Conservation (phyloP, 495 filamentous ascomycete genomes). For the Acidomyces sp. region DNA sequence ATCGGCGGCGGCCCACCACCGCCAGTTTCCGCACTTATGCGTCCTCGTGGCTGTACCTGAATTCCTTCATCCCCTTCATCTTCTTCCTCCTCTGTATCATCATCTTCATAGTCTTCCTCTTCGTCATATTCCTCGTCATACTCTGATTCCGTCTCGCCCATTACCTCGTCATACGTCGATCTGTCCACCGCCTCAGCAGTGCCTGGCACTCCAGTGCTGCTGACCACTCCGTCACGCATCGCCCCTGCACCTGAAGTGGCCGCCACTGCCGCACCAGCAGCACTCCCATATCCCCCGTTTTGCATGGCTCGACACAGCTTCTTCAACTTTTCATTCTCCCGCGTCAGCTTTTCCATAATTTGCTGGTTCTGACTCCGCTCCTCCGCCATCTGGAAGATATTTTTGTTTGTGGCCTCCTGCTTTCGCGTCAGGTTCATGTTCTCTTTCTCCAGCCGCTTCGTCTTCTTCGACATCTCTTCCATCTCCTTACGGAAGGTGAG, state of each 20-base stretch:
- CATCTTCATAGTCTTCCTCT: conserved; percentile 47
- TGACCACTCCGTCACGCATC: conserved; percentile 27
- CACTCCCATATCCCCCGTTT: conserved; percentile 60
- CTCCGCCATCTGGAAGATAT: conserved; percentile 96
- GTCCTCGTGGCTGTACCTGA: conserved; percentile 23
- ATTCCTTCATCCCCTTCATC: conserved; percentile 35
- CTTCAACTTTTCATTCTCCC: conserved; percentile 85
- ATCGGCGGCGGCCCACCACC: conserved; percentile 22
- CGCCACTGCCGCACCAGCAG: conserved; percentile 40
- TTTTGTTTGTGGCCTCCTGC: conserved; percentile 83
- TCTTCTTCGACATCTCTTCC: conserved; percentile 99
- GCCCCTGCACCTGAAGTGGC: conserved; percentile 28
- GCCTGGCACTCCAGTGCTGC: conserved; percentile 31
- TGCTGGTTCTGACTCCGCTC: conserved; percentile 51
- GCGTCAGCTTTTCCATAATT: conserved; percentile 38
- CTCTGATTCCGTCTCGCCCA: conserved; percentile 56
- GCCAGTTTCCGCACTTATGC: too few species aligned
- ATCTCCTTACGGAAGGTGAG: conserved; percentile 97
- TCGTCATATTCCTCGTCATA: conserved; percentile 57
- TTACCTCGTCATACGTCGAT: conserved; percentile 21
- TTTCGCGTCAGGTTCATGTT: conserved; percentile 84
- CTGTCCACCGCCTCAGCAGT: conserved; percentile 28
- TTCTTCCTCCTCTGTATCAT: conserved; percentile 53
- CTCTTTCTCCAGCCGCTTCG: conserved; percentile 92
- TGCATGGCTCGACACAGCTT: conserved; percentile 90